A percentile compares a stretch with the other conserved stretches of the same genome.
phyloP scores from a whole-genome alignment of 2,329 filamentous ascomycete genomes.

The Phyllosticta paracitricarpa region DNA sequence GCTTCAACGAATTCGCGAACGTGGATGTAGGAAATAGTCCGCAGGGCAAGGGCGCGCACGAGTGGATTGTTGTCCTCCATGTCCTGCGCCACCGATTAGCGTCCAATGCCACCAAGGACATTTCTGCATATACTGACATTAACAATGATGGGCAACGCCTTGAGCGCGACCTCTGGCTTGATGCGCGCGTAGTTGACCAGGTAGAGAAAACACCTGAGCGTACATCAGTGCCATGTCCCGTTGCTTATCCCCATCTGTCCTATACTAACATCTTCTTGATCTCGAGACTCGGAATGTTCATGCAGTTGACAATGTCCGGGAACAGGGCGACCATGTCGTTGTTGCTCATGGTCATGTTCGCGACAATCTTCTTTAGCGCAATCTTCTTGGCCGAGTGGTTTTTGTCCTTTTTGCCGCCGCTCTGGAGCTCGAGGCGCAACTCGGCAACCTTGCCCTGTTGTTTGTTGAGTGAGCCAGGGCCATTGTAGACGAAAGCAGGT shows the following conservation, averaged over 20 bases:
- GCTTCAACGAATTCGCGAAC: conserved; percentile 92
- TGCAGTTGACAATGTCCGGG: conserved; percentile 88
- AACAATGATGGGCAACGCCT: conserved; percentile 79
- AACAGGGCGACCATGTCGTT: conserved; percentile 99
- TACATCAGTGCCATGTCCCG: conserved; percentile 20
- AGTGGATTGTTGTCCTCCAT: conserved; percentile 90
- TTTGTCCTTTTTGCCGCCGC: conserved; percentile 95
- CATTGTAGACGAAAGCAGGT: conserved; percentile 24
- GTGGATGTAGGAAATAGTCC: conserved; percentile 96
- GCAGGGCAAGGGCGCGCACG: conserved; percentile 80
- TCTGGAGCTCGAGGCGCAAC: conserved; percentile 86
- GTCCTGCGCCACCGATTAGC: conserved; percentile 48
- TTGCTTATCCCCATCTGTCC: background rate
- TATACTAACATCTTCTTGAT: conserved; percentile 93
- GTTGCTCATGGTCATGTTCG: conserved; percentile 99
- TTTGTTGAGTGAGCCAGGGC: conserved; percentile 41
- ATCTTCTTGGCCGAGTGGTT: conserved; percentile 93
- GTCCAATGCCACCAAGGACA: background rate
- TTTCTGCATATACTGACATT: conserved; percentile 49
- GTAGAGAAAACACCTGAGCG: conserved; percentile 83
- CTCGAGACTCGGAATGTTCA: conserved; percentile 88
- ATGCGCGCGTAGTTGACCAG: conserved; percentile 93
- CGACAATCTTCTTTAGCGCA: conserved; percentile 97
- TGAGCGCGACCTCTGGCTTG: conserved; percentile 87
- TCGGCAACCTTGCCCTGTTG: conserved; percentile 97